Conservation (phyloP, 441 rosid species). For the Cnidoscolus chayamansa region DNA sequence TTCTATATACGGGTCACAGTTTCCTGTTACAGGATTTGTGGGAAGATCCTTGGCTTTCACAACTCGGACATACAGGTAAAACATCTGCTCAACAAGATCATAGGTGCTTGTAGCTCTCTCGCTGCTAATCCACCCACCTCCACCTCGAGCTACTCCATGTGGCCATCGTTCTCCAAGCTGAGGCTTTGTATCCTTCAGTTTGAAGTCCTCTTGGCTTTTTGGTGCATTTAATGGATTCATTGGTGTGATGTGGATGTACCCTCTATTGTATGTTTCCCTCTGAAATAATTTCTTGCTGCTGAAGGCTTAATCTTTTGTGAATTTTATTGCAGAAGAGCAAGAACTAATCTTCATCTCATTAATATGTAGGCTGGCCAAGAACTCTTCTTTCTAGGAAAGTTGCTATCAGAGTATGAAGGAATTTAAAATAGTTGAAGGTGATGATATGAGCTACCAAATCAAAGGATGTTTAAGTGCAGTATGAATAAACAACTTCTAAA, state of each 20-base stretch:
- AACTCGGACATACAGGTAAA: constrained; percentile 69
- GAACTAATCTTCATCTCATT: too few species aligned
- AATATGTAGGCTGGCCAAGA: too few species aligned
- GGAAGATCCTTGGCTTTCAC: constrained; percentile 91
- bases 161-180: constrained; percentile 96
- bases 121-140: constrained; percentile 56
- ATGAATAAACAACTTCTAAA: constrained; percentile 11
- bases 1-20: constrained; percentile 87
- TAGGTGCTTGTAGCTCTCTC: constrained; percentile 73
- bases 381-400: constrained; percentile 10
- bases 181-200: constrained; percentile 77
- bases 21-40: constrained; percentile 63
- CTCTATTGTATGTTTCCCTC: not conserved
- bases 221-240: constrained; percentile 56
- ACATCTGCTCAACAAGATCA: constrained; percentile 90
- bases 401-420: constrained; percentile 14
- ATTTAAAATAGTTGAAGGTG: constrained; percentile 10
- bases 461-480: constrained; percentile 13
- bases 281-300: not conserved
- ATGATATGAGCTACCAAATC: too few species aligned
- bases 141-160: constrained; percentile 50
- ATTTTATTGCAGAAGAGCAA: not conserved
- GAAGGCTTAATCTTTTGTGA: not conserved
- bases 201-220: constrained; percentile 57
- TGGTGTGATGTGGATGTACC: not conserved